A percentile compares a stretch with the other conserved stretches of the same genome.
These are phyloP conservation scores for Stephania japonica DNA, from an alignment of 164 flowering plant genomes.

Conservation along the genomic window DNA sequence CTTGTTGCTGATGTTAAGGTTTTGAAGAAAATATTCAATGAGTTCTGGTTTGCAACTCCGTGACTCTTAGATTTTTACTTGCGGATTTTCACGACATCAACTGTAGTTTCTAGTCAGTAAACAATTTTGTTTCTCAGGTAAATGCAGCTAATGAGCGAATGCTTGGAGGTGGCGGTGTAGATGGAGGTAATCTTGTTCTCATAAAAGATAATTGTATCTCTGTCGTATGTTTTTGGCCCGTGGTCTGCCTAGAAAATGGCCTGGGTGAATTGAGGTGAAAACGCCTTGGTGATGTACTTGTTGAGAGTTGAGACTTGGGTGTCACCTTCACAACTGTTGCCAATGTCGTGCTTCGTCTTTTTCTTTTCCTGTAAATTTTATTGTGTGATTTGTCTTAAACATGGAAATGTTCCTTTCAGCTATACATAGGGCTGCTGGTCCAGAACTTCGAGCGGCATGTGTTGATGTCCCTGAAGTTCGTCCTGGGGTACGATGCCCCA, in stretches of 20 bases:
- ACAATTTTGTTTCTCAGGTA: constrained; percentile 39
- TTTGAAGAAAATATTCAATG: background rate
- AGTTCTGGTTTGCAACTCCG: background rate
- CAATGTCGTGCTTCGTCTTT: background rate
- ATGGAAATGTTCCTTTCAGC: constrained; percentile 38
- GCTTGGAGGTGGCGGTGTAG: constrained; percentile 99
- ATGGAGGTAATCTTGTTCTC: constrained; percentile 65
- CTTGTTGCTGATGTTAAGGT: no score
- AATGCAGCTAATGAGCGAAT: constrained; percentile 90
- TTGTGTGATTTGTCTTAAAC: background rate
- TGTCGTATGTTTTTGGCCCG: no score
- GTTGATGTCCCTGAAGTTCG: constrained; percentile 65
- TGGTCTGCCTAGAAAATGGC: no score
- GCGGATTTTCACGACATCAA: background rate
- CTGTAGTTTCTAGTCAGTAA: constrained; percentile 1
- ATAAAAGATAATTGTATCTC: background rate
- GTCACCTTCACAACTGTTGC: no score
- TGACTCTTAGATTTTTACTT: background rate
- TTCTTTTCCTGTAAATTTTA: background rate
- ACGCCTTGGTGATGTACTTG: no score
- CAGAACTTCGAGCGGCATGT: constrained; percentile 72
- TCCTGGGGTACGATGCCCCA: constrained; percentile 89
- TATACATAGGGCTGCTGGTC: constrained; percentile 95
- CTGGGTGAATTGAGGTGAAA: no score
- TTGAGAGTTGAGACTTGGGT: no score